A percentile compares a stretch with the other conserved stretches of the same genome.
phyloP scores from a whole-genome alignment of 1,139 yeast species.

The Suhomyces bolitotheri region DNA sequence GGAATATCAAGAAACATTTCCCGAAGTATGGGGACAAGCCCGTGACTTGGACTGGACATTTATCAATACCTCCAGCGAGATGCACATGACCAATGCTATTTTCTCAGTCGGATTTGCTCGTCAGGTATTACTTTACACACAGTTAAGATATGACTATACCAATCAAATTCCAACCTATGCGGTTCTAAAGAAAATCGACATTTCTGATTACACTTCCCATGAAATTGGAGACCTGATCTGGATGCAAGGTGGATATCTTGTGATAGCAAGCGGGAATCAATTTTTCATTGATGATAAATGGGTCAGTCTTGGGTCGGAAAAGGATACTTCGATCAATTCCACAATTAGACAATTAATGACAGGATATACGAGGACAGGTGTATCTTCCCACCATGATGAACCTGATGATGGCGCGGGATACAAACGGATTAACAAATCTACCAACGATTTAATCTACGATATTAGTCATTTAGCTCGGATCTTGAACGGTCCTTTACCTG shows the following conservation, averaged over 20 bases:
- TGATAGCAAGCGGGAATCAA: constrained; percentile 88
- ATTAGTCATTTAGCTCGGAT: constrained; percentile 64
- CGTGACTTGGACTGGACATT: constrained; percentile 82
- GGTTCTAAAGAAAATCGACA: constrained; percentile 70
- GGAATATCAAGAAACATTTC: constrained; percentile 57
- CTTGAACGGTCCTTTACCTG: constrained; percentile 84
- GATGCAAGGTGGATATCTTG: constrained; percentile 76
- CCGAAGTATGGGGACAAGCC: constrained; percentile 42
- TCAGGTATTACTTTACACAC: constrained; percentile 69
- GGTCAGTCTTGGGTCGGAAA: constrained; percentile 35
- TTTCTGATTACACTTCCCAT: constrained; percentile 72
- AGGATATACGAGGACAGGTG: constrained; percentile 46
- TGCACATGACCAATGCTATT: constrained; percentile 55
- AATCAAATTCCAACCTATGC: constrained; percentile 76
- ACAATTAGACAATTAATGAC: constrained; percentile 53
- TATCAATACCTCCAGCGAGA: constrained; percentile 39
- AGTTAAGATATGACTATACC: constrained; percentile 85
- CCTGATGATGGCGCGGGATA: constrained; percentile 38
- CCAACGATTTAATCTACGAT: constrained; percentile 24
- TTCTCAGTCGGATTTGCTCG: constrained; percentile 75
- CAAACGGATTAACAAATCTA: constrained; percentile 10
- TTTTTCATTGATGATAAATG: constrained; percentile 76
- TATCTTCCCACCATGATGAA: constrained; percentile 23
- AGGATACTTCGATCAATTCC: constrained; percentile 30
- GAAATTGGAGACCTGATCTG: constrained; percentile 86